phyloP scores from a whole-genome alignment of 345 rosid species.

The Eucalyptus paniculata region DNA sequence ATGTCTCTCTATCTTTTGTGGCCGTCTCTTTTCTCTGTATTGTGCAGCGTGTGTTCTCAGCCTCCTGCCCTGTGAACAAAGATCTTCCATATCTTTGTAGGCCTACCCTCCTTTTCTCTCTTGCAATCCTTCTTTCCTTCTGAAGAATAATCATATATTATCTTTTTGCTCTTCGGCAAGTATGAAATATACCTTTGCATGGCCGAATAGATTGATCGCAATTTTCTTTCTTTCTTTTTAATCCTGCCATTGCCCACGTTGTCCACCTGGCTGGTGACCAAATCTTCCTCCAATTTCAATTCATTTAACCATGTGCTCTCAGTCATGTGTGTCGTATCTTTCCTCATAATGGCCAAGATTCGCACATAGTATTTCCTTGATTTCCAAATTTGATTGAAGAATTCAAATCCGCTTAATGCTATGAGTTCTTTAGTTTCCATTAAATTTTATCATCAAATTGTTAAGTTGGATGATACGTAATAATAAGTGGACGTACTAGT shows the following conservation, averaged over 20 bases:
- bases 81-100: not conserved
- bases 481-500: too few relatives aligned
- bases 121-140: not conserved
- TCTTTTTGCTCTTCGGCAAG: not conserved
- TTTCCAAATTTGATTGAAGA: not conserved
- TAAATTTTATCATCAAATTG: too few relatives aligned
- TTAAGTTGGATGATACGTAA: too few relatives aligned
- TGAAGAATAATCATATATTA: not conserved
- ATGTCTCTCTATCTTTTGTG: not conserved
- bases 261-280: not conserved
- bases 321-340: not conserved
- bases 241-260: not conserved
- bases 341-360: not conserved
- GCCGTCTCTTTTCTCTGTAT: not conserved
- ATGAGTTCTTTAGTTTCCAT: too few relatives aligned
- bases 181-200: not conserved
- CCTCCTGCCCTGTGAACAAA: not conserved
- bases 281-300: not conserved
- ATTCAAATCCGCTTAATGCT: too few relatives aligned
- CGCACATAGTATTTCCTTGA: not conserved
- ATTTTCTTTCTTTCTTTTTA: not conserved
- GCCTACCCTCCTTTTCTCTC: not conserved
- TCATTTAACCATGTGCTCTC: not conserved
- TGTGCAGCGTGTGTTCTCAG: not conserved
- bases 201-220: not conserved